These are phyloP conservation scores for Acorus gramineus DNA, from an alignment of 106 monocot genomes.

Conservation along the genomic window DNA sequence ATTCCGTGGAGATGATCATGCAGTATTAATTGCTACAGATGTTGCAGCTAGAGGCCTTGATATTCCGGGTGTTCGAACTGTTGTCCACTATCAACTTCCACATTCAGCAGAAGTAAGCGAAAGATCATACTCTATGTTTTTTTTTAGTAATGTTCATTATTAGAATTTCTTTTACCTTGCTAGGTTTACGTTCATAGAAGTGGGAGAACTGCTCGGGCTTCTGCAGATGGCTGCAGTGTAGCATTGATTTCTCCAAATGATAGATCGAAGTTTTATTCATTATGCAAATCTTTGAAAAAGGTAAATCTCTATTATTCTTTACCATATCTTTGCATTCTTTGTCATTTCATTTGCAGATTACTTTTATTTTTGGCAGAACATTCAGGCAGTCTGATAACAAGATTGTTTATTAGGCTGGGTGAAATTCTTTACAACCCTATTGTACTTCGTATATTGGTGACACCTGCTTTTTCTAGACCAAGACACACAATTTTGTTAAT, in stretches of 20 bases:
- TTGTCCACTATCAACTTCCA: constrained; percentile 94
- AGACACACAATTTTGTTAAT: not conserved
- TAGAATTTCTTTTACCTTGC: not conserved
- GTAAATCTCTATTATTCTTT: constrained; percentile 11
- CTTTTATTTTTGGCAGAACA: not conserved
- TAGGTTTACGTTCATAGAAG: constrained; percentile 95
- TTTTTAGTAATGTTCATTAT: not conserved
- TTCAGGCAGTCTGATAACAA: no score
- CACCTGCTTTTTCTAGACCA: no score
- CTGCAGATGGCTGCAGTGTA: constrained; percentile 75
- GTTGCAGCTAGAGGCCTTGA: constrained; percentile 97
- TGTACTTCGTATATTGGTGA: no score
- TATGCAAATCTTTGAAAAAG: constrained; percentile 89
- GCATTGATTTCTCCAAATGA: constrained; percentile 73
- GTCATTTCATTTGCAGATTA: not conserved
- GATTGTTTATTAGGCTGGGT: no score
- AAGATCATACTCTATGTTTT: not conserved
- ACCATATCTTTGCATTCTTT: not conserved
- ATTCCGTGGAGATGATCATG: constrained; percentile 73
- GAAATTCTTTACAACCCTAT: no score
- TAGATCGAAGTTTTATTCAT: constrained; percentile 66
- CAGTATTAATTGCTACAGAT: constrained; percentile 86
- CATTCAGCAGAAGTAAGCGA: constrained; percentile 86
- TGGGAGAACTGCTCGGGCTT: constrained; percentile 84
- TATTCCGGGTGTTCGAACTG: constrained; percentile 89